phyloP scores from a whole-genome alignment of 2,329 filamentous ascomycete genomes.

The Volutella citrinella region DNA sequence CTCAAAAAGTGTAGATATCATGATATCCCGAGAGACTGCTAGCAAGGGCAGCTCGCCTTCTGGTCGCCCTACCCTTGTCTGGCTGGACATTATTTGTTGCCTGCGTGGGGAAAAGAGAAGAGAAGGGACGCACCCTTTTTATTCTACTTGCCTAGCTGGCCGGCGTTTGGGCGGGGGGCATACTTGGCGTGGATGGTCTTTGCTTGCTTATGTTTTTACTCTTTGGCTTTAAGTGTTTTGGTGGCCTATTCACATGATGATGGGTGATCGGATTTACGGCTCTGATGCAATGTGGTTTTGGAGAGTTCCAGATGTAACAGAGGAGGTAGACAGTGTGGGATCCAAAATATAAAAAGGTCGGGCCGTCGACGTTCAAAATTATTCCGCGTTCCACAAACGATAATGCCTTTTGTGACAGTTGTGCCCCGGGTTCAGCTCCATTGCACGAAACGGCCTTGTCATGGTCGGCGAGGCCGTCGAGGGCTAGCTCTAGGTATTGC shows the following conservation, averaged over 20 bases:
- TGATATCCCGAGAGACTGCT: conserved; percentile 33
- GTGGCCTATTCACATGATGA: conserved; percentile 1
- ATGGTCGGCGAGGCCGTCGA: too few species aligned
- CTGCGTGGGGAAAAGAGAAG: conserved; percentile 2
- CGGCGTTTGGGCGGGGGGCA: conserved; percentile 33
- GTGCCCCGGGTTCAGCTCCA: too few species aligned
- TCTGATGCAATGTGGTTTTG: too few species aligned
- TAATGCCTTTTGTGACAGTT: too few species aligned
- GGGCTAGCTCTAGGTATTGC: too few species aligned
- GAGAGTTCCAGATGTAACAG: conserved; percentile 1
- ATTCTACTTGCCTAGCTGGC: conserved; percentile 28
- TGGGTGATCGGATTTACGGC: too few species aligned
- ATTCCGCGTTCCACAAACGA: too few species aligned
- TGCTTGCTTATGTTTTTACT: conserved; percentile 10
- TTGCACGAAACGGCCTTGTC: too few species aligned
- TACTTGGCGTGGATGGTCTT: conserved; percentile 33
- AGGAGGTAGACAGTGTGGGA: conserved; percentile 9
- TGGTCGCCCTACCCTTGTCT: conserved; percentile 15
- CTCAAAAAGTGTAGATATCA: conserved; percentile 29
- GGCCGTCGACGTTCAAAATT: conserved; percentile 10
- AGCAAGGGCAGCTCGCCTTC: conserved; percentile 9
- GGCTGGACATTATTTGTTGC: conserved; percentile 17
- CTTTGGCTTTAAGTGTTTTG: conserved; percentile 1
- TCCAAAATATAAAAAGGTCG: conserved; percentile 12
- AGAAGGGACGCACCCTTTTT: background rate